Conservation (phyloP, 1,139 yeast genomes). For the Ogataea hybrid region DNA sequence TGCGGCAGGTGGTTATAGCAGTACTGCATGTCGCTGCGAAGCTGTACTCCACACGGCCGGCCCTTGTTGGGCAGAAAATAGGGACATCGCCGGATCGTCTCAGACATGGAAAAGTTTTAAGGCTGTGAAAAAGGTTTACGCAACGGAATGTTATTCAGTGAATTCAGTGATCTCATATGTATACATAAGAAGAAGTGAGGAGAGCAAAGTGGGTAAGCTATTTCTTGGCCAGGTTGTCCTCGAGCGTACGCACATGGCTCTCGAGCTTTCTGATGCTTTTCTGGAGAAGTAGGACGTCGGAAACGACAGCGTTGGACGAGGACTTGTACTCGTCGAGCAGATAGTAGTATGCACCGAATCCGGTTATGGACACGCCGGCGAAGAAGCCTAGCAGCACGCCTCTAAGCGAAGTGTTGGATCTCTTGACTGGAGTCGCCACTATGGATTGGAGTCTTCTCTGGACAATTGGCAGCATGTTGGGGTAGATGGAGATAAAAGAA, state of each 20-base stretch:
- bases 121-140: slow-evolving; percentile 6
- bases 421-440: slow-evolving; percentile 13
- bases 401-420: slow-evolving; percentile 39
- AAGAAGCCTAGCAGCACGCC: slow-evolving; percentile 76
- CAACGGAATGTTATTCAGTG: slow-evolving; percentile 3
- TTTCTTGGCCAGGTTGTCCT: slow-evolving; percentile 33
- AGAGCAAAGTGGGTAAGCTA: slow-evolving; percentile 2
- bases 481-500: neutral
- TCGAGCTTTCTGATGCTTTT: slow-evolving; percentile 67
- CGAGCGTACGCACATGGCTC: slow-evolving; percentile 57
- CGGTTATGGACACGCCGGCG: slow-evolving; percentile 72
- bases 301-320: slow-evolving; percentile 68
- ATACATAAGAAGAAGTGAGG: slow-evolving; percentile 3
- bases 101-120: slow-evolving; percentile 1
- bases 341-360: slow-evolving; percentile 74
- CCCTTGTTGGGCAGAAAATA: slow-evolving; percentile 23
- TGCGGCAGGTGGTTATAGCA: slow-evolving; percentile 61
- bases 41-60: slow-evolving; percentile 57
- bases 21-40: slow-evolving; percentile 46
- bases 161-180: slow-evolving; percentile 4
- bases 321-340: slow-evolving; percentile 73
- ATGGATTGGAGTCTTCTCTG: slow-evolving; percentile 26
- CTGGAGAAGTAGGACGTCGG: slow-evolving; percentile 72
- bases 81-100: slow-evolving; percentile 24
- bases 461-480: slow-evolving; percentile 8